Conservation (phyloP, 2,329 filamentous ascomycete genomes). For the Domatiomyces globalis region DNA sequence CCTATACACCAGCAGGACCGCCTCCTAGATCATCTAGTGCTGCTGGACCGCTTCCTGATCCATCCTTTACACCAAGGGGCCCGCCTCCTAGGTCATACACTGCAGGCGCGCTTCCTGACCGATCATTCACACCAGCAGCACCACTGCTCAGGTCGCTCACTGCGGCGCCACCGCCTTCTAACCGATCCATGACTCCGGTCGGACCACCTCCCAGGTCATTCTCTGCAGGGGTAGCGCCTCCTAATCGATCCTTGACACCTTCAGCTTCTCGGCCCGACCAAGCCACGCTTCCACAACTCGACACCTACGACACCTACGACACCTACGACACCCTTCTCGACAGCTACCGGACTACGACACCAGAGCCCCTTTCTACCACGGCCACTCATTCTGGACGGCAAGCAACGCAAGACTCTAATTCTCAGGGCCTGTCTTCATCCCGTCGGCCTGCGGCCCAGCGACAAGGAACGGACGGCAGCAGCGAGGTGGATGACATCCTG, state of each 20-base stretch:
- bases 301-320: background rate
- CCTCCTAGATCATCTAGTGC: background rate
- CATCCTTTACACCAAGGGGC: background rate
- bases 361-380: conserved; percentile 1
- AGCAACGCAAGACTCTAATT: background rate
- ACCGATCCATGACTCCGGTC: conserved; percentile 8
- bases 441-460: background rate
- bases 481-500: conserved; percentile 15
- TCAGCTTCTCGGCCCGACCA: background rate
- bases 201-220: background rate
- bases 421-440: background rate
- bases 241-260: conserved; percentile 8
- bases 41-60: conserved; percentile 1
- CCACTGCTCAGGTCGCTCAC: conserved; percentile 1
- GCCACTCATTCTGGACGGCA: background rate
- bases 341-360: background rate
- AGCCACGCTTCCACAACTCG: background rate
- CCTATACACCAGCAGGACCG: background rate
- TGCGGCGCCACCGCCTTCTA: background rate
- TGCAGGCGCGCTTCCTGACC: conserved; percentile 9
- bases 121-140: conserved; percentile 10
- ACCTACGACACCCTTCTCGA: background rate
- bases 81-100: conserved; percentile 14
- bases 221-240: background rate
- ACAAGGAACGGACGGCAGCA: background rate